phyloP scores from a whole-genome alignment of 306 rosid species.

The Citrullus mucosospermus region DNA sequence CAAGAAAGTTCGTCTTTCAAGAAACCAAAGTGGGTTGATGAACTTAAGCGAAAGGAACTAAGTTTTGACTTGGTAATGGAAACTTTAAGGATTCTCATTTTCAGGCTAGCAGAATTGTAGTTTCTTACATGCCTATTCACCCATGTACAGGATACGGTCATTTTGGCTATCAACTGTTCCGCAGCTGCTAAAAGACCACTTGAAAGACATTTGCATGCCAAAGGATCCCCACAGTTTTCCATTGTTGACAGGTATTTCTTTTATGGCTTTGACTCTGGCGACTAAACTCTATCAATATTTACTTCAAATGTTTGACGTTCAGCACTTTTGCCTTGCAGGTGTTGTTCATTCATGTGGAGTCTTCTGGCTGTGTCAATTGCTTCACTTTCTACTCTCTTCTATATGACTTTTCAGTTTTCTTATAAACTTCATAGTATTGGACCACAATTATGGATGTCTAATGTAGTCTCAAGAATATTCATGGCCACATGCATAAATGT shows the following conservation, averaged over 20 bases:
- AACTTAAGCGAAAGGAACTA: constrained; percentile 45
- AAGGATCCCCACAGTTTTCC: constrained; percentile 32
- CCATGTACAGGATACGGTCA: constrained; percentile 48
- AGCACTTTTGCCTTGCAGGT: constrained; percentile 44
- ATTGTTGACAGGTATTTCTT: constrained; percentile 22
- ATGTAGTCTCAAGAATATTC: constrained; percentile 33
- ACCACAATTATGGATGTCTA: constrained; percentile 46
- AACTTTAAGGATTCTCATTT: constrained; percentile 9
- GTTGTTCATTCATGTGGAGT: constrained; percentile 33
- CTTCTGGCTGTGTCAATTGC: constrained; percentile 52
- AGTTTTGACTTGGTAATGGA: constrained; percentile 54
- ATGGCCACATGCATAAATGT: constrained; percentile 47
- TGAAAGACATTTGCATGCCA: constrained; percentile 26
- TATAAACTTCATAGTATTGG: constrained; percentile 24
- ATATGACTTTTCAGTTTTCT: constrained; percentile 46
- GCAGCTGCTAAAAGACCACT: constrained; percentile 41
- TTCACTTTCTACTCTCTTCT: constrained; percentile 51
- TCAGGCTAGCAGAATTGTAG: constrained; percentile 2
- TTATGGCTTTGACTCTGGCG: not conserved
- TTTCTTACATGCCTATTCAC: constrained; percentile 9
- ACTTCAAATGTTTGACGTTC: constrained; percentile 17
- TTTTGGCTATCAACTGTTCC: constrained; percentile 67
- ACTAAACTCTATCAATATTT: not conserved
- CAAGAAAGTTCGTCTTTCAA: constrained; percentile 32
- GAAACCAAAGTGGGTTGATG: constrained; percentile 71